Percentiles rank a stretch among this genome's conserved stretches.
phyloP scores from a whole-genome alignment of 495 filamentous ascomycete genomes.

The Penicillium cataractarum region DNA sequence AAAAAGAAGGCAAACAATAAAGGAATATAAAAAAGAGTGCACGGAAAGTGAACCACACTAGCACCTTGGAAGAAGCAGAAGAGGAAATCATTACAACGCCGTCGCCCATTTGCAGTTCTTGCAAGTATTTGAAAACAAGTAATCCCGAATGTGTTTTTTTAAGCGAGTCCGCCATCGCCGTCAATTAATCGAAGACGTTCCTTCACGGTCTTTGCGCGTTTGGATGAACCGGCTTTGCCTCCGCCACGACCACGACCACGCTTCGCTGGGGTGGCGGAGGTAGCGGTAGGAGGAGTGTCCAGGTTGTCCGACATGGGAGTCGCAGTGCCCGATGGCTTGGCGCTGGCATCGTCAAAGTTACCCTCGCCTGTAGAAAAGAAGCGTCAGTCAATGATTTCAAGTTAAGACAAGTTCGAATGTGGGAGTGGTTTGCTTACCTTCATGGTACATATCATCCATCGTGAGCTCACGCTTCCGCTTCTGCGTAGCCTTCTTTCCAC shows the following conservation, averaged over 20 bases:
- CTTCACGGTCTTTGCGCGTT: conserved; percentile 91
- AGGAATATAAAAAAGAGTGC: conserved; percentile 16
- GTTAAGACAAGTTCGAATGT: not conserved
- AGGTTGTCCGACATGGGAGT: conserved; percentile 70
- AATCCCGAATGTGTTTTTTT: conserved; percentile 15
- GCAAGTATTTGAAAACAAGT: conserved; percentile 24
- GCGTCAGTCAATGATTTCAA: conserved; percentile 23
- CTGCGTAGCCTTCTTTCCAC: conserved; percentile 56
- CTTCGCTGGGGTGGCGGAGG: conserved; percentile 42
- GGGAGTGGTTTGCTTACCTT: conserved; percentile 59
- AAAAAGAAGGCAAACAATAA: conserved; percentile 21
- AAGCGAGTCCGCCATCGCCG: conserved; percentile 60
- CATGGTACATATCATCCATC: conserved; percentile 97
- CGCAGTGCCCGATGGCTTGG: conserved; percentile 79
- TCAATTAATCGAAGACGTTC: conserved; percentile 87
- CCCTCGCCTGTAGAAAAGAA: conserved; percentile 72
- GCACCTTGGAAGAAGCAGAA: conserved; percentile 10
- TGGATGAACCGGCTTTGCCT: conserved; percentile 56
- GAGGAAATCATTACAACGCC: conserved; percentile 37
- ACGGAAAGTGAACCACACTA: conserved; percentile 11
- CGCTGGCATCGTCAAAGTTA: conserved; percentile 82
- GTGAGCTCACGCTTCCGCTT: conserved; percentile 78
- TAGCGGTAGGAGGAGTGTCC: conserved; percentile 47
- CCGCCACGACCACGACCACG: conserved; percentile 52
- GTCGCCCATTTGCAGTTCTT: conserved; percentile 24